These are phyloP conservation scores for Sistotremastrum niveocremeum DNA, from an alignment of 768 basidiomycete genomes.

Conservation along the genomic window DNA sequence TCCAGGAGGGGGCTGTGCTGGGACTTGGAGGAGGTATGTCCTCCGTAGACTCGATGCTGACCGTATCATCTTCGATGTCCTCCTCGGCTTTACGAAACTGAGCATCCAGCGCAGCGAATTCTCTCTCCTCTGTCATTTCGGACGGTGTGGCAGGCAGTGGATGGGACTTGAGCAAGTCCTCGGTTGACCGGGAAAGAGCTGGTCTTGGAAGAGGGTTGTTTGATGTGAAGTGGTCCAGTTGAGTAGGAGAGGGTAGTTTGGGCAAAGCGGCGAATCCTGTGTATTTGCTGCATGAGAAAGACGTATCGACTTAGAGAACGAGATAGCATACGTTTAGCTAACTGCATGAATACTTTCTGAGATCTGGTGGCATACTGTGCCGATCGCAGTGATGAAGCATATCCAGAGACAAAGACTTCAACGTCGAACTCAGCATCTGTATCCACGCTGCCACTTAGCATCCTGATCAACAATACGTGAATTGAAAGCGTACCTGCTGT, in stretches of 20 bases:
- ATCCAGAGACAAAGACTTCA: constrained; percentile 66
- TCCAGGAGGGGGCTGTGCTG: not conserved
- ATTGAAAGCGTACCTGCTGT: not conserved
- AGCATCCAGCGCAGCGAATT: constrained; percentile 41
- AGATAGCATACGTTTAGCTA: constrained; percentile 86
- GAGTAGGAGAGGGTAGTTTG: constrained; percentile 28
- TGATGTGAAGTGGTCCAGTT: constrained; percentile 8
- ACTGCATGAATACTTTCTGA: constrained; percentile 58
- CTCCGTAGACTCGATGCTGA: constrained; percentile 2
- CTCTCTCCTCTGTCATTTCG: constrained; percentile 47
- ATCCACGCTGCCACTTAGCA: not conserved
- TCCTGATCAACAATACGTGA: not conserved
- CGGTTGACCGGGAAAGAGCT: constrained; percentile 23
- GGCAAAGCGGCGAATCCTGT: constrained; percentile 65
- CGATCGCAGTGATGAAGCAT: constrained; percentile 46
- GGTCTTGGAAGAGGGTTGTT: constrained; percentile 13
- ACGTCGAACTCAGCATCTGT: constrained; percentile 47
- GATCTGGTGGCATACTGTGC: constrained; percentile 54
- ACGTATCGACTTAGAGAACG: too few species aligned
- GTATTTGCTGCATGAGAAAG: too few species aligned
- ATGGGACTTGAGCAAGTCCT: constrained; percentile 32
- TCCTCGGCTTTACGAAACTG: constrained; percentile 28
- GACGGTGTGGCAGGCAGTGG: constrained; percentile 42
- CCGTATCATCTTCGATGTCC: constrained; percentile 7
- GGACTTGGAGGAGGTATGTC: not conserved